phyloP scores from a whole-genome alignment of 345 rosid genomes.

The Microthlaspi erraticum region DNA sequence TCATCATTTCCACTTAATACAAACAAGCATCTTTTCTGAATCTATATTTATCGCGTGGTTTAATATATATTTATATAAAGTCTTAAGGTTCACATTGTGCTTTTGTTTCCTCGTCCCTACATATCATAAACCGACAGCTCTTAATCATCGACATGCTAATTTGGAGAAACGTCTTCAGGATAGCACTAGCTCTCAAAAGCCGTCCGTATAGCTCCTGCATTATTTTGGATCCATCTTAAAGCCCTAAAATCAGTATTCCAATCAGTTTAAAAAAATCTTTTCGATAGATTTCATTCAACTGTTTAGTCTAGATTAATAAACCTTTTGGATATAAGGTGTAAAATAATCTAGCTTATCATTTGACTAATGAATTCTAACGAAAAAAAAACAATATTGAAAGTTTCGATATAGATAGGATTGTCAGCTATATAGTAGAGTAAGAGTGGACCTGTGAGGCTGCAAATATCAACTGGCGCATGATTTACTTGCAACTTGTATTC shows the following conservation, averaged over 20 bases:
- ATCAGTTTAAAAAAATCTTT: too few species aligned
- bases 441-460: constrained; percentile 37
- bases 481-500: constrained; percentile 26
- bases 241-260: neutral
- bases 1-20: constrained; percentile 10
- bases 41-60: neutral
- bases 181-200: neutral
- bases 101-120: constrained; percentile 23
- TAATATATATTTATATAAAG: neutral
- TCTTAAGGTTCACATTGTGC: constrained; percentile 21
- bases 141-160: constrained; percentile 20
- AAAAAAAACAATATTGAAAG: neutral
- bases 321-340: too few species aligned
- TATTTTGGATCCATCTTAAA: constrained; percentile 14
- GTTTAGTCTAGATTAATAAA: too few species aligned
- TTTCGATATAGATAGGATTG: constrained; percentile 2
- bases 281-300: too few species aligned
- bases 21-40: constrained; percentile 7
- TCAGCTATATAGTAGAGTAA: neutral
- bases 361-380: too few species aligned
- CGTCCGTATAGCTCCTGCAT: constrained; percentile 7
- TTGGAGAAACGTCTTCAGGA: constrained; percentile 4
- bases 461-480: constrained; percentile 32
- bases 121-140: constrained; percentile 13
- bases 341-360: too few species aligned